These are phyloP conservation scores for Acer yangbiense DNA, from an alignment of 345 rosid species.

Conservation along the genomic window DNA sequence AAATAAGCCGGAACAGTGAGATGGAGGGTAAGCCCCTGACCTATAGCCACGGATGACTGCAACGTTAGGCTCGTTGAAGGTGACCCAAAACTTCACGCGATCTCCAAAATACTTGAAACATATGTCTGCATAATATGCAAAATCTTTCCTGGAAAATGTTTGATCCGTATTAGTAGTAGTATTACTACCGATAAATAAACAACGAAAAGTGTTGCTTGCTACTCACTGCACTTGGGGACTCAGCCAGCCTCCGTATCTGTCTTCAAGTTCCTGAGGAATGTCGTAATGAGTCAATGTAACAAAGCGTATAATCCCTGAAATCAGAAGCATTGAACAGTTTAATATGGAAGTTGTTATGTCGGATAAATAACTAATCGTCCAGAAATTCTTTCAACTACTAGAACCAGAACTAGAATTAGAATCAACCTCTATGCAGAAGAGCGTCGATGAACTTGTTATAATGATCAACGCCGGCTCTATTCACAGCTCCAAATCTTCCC, in stretches of 20 bases:
- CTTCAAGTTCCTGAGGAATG: slow-evolving; percentile 74
- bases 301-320: slow-evolving; percentile 80
- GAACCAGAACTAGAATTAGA: not conserved
- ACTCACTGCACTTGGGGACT: slow-evolving; percentile 60
- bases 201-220: not conserved
- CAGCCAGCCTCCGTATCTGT: slow-evolving; percentile 76
- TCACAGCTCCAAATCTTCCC: slow-evolving; percentile 70
- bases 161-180: not conserved
- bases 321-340: not conserved
- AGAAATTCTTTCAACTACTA: not conserved
- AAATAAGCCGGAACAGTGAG: slow-evolving; percentile 45
- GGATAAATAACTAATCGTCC: not conserved
- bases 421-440: slow-evolving; percentile 52
- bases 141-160: slow-evolving; percentile 48
- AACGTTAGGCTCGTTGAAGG: slow-evolving; percentile 62
- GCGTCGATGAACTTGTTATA: slow-evolving; percentile 61
- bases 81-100: slow-evolving; percentile 61
- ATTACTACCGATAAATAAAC: not conserved
- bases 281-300: slow-evolving; percentile 74
- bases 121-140: slow-evolving; percentile 47
- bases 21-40: slow-evolving; percentile 44
- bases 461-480: slow-evolving; percentile 55
- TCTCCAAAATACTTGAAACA: slow-evolving; percentile 68
- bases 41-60: slow-evolving; percentile 31
- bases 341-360: not conserved